phyloP scores from a whole-genome alignment of 768 basidiomycete genomes.

The Lactarius akahatsu region DNA sequence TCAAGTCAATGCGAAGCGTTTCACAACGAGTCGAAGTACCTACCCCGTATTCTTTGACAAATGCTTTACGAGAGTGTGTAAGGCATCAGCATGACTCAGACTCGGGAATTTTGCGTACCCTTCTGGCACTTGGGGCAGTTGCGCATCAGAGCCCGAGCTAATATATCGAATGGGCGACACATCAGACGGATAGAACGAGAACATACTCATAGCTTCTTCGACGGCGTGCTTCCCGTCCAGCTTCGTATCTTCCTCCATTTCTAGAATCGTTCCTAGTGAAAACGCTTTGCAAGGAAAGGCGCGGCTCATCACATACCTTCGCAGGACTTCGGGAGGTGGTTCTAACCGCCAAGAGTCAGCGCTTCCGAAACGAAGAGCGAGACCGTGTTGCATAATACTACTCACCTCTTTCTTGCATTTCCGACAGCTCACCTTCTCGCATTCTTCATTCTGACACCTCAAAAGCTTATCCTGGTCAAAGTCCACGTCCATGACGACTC shows the following conservation, averaged over 20 bases:
- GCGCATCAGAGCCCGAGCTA: constrained; percentile 80
- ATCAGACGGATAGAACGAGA: not conserved
- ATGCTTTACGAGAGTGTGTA: constrained; percentile 46
- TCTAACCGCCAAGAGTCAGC: constrained; percentile 41
- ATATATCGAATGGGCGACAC: constrained; percentile 16
- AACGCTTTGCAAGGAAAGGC: not conserved
- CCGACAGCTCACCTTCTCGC: constrained; percentile 75
- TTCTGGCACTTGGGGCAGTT: constrained; percentile 86
- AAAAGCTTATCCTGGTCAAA: constrained; percentile 40
- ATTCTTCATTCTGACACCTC: constrained; percentile 58
- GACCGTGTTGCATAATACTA: constrained; percentile 17
- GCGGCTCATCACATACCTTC: constrained; percentile 49
- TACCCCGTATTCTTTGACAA: constrained; percentile 79
- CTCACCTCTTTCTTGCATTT: constrained; percentile 70
- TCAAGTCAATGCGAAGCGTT: constrained; percentile 10
- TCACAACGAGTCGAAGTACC: constrained; percentile 31
- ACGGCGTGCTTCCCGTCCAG: constrained; percentile 74
- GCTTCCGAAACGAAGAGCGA: not conserved
- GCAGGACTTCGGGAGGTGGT: constrained; percentile 80
- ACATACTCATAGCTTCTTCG: constrained; percentile 91
- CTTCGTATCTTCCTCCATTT: constrained; percentile 71
- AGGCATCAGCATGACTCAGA: not conserved
- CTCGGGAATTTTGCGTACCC: constrained; percentile 41
- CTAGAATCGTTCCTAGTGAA: constrained; percentile 39
- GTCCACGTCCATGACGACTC: constrained; percentile 55